Evolutionary conservation across 495 filamentous ascomycete genomes (phyloP).

Genomic region (Physcia stellaris): DNA sequence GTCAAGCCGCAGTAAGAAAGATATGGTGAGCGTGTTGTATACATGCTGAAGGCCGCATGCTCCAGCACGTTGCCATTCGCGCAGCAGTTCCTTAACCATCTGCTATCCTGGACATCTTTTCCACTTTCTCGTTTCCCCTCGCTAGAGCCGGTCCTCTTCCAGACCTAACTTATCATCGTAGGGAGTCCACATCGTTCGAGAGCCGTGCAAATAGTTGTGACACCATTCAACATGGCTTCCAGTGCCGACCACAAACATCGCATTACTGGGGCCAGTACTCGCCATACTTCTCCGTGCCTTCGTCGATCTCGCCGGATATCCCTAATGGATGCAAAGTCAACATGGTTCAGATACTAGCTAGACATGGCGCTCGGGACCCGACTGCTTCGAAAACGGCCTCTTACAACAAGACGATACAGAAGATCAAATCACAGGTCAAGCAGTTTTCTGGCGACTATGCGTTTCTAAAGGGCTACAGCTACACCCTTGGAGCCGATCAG

Average conservation of each 20-base stretch:
- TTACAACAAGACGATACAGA: constrained; percentile 42
- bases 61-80: too few species aligned
- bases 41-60: too few species aligned
- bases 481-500: constrained; percentile 60
- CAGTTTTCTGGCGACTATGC: constrained; percentile 41
- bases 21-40: too few species aligned
- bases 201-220: constrained; percentile 21
- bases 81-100: too few species aligned
- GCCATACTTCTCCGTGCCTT: constrained; percentile 58
- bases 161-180: too few species aligned
- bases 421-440: constrained; percentile 44
- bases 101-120: too few species aligned
- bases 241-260: constrained; percentile 42
- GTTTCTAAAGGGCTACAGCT: constrained; percentile 57
- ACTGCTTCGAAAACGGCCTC: constrained; percentile 43
- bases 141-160: too few species aligned
- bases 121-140: too few species aligned
- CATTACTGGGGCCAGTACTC: constrained; percentile 81
- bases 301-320: constrained; percentile 38
- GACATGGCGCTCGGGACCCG: constrained; percentile 76
- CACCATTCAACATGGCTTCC: constrained; percentile 45
- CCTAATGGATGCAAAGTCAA: constrained; percentile 55
- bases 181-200: background rate
- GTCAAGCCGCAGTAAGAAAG: too few species aligned
- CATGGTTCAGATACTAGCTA: constrained; percentile 65